These are phyloP conservation scores for Colletotrichum sp. DNA, from an alignment of 2,329 filamentous ascomycete species.

Conservation along the genomic window DNA sequence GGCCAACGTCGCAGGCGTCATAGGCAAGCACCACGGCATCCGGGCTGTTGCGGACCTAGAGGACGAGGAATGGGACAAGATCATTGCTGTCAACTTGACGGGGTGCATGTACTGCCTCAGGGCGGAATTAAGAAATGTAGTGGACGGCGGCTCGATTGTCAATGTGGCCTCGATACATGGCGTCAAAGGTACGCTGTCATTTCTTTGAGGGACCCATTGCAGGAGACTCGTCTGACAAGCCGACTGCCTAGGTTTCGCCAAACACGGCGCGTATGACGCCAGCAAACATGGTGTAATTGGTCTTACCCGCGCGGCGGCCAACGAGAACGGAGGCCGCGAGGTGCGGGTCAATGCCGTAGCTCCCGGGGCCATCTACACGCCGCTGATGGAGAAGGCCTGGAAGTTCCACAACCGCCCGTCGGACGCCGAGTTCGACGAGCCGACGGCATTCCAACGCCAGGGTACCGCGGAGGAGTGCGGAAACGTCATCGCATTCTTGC, in stretches of 20 bases:
- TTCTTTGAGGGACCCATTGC: neutral
- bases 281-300: conserved; percentile 44
- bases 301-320: conserved; percentile 40
- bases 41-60: conserved; percentile 44
- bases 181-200: conserved; percentile 30
- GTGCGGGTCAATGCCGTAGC: conserved; percentile 52
- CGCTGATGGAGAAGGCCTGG: conserved; percentile 50
- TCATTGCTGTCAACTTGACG: conserved; percentile 54
- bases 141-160: conserved; percentile 61
- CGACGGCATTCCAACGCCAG: conserved; percentile 44
- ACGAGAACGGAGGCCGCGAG: conserved; percentile 46
- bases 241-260: conserved; percentile 29
- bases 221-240: neutral
- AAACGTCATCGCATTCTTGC: conserved; percentile 51
- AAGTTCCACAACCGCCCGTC: conserved; percentile 34
- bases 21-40: conserved; percentile 46
- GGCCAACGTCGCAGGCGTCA: conserved; percentile 60
- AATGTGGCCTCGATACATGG: conserved; percentile 61
- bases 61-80: conserved; percentile 52
- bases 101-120: conserved; percentile 58
- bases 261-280: conserved; percentile 41
- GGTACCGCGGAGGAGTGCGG: conserved; percentile 54
- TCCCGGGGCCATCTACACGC: conserved; percentile 53
- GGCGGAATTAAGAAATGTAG: conserved; percentile 48
- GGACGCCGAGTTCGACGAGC: conserved; percentile 46